Percentiles rank a stretch among this genome's conserved stretches.
phyloP scores from a whole-genome alignment of 345 rosid species.

The Nephelium lappaceum region DNA sequence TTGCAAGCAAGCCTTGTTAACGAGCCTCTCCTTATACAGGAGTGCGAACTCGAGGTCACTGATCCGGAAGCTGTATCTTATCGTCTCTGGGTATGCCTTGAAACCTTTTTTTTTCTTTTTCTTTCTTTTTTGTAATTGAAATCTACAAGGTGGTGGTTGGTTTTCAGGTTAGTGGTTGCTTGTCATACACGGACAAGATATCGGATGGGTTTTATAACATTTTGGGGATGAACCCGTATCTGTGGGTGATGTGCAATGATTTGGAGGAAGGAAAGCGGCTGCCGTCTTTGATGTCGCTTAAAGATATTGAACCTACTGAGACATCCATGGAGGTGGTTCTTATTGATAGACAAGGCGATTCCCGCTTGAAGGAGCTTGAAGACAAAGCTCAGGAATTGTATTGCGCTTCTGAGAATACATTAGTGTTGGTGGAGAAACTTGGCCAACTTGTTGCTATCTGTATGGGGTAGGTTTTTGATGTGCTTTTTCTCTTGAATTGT shows the following conservation, averaged over 20 bases:
- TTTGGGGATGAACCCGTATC: constrained; percentile 88
- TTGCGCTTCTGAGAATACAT: constrained; percentile 68
- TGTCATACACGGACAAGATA: constrained; percentile 83
- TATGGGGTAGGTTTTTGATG: constrained; percentile 65
- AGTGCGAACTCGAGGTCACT: constrained; percentile 28
- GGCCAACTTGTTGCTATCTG: constrained; percentile 84
- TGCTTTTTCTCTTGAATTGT: background rate
- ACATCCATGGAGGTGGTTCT: constrained; percentile 88
- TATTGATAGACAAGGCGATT: constrained; percentile 71
- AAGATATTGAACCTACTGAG: constrained; percentile 64
- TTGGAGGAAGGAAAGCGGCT: constrained; percentile 60
- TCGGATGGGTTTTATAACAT: constrained; percentile 93
- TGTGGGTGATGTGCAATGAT: constrained; percentile 94
- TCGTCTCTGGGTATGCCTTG: constrained; percentile 75
- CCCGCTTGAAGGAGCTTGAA: constrained; percentile 77
- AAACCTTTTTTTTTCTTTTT: background rate
- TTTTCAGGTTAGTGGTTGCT: constrained; percentile 83
- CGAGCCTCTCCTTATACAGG: constrained; percentile 46
- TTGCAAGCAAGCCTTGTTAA: constrained; percentile 58
- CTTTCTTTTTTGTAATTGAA: too few species aligned
- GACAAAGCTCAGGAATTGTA: constrained; percentile 84
- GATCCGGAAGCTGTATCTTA: constrained; percentile 71
- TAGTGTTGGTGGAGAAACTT: constrained; percentile 76
- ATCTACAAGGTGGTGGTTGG: too few species aligned
- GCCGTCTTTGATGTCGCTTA: constrained; percentile 75